Base-by-base conservation (phyloP, 208 protist genomes). In the Trypanosoma platydactyli region DNA sequence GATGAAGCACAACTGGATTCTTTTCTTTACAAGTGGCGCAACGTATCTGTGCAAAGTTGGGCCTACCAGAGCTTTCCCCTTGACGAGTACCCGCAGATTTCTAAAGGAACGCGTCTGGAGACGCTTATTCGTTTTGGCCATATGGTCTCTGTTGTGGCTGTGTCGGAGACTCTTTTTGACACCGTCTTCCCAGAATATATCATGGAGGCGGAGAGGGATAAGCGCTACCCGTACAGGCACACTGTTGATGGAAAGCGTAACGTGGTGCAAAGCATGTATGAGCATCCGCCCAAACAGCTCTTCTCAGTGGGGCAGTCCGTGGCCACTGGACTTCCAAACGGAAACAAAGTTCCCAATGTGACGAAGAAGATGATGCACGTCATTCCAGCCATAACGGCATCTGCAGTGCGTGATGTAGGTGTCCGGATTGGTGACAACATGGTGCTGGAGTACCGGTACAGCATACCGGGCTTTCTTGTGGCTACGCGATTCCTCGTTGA, bases 231-330 rank as follows among this genome's bases (percentile, higher is more conserved):
- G 0, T 91, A 83, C 70, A 54, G 66, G 5, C 13, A 20, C 0
- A 86, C 69, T 55, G 24, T 42, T 7, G 61, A 76, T 52, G 68
- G 72, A 3, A 64, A 79, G n/a, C 50, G 50, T 18, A 83, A 91
- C 55, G 72, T 94, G 18, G 76, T 94, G 25, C 56, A 60, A 22
- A 89, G 76, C 71, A 83, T 94, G 79, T 94, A 88, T 57, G 67
- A 72, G 29, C 0, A 72, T 30, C 44, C 75, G 24, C 61, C 61
- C 15, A 27, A 29, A 4, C 16, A 24, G 24, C 11, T 30, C 12
- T 9, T 5, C 22, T 30, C 22, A 0, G n/a, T 9, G n/a, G 16
- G 7, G 3, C 11, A 49, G 6, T 22, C 29, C 27, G 44, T 69
- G 27, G 48, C 55, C 3, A 64, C 57, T 1, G 71, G 67, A 80